Conservation (phyloP, 768 basidiomycete species). For the Suillus spraguei region DNA sequence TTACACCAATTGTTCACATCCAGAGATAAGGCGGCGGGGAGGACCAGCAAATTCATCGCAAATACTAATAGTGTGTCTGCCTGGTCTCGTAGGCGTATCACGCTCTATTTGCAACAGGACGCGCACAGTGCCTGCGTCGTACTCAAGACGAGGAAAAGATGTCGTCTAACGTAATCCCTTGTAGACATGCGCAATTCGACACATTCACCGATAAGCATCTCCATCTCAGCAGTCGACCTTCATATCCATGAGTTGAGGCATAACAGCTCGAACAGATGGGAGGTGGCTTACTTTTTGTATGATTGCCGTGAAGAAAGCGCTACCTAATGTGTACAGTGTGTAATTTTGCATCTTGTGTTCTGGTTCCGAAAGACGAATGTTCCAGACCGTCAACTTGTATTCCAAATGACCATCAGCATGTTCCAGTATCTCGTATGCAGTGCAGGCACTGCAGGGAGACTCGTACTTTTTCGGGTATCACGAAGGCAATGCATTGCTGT, state of each 20-base stretch:
- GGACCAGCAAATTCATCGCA: slow-evolving; percentile 96
- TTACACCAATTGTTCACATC: slow-evolving; percentile 64
- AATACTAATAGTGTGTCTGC: slow-evolving; percentile 63
- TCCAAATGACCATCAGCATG: background rate
- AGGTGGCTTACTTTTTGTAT: background rate
- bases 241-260: slow-evolving; percentile 53
- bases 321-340: background rate
- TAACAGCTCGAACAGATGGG: background rate
- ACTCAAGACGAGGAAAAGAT: slow-evolving; percentile 83
- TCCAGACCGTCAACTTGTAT: too few species aligned
- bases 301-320: background rate
- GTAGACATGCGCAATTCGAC: slow-evolving; percentile 67
- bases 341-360: background rate
- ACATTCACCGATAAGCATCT: slow-evolving; percentile 71
- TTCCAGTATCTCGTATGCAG: background rate
- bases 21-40: slow-evolving; percentile 64
- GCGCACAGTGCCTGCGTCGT: slow-evolving; percentile 66
- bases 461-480: background rate
- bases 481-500: background rate
- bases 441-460: background rate
- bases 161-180: slow-evolving; percentile 80
- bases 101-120: slow-evolving; percentile 26
- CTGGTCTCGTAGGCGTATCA: background rate
- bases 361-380: background rate
- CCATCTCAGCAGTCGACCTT: slow-evolving; percentile 80